phyloP scores from a whole-genome alignment of 495 filamentous ascomycete genomes.

The Aspergillus wentii region DNA sequence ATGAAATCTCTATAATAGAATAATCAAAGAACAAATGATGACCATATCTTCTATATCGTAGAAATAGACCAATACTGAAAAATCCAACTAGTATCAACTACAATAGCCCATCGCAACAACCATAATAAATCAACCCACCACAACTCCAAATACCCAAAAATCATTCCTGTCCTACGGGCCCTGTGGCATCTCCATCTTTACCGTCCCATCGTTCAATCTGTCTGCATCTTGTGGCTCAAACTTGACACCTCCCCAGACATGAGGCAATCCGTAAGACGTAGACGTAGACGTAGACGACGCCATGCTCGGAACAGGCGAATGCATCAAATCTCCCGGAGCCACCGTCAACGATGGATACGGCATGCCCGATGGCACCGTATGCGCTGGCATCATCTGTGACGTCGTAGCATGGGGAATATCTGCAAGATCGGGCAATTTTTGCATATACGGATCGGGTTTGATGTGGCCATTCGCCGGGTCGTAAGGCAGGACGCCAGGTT shows the following conservation, averaged over 20 bases:
- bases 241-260: constrained; percentile 12
- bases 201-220: constrained; percentile 3
- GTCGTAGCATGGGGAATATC: constrained; percentile 12
- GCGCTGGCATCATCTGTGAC: neutral
- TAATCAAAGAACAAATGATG: too few species aligned
- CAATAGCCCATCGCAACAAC: too few species aligned
- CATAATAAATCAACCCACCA: too few species aligned
- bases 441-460: constrained; percentile 16
- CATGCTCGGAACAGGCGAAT: neutral
- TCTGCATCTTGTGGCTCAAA: constrained; percentile 5
- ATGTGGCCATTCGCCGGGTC: constrained; percentile 6
- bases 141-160: too few species aligned
- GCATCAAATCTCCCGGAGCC: constrained; percentile 6
- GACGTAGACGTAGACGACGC: neutral
- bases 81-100: too few species aligned
- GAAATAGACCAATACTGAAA: too few species aligned
- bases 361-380: neutral
- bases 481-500: constrained; percentile 3
- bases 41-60: too few species aligned
- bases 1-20: too few species aligned
- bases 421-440: constrained; percentile 3
- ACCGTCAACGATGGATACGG: constrained; percentile 4
- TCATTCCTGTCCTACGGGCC: neutral
- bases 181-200: constrained; percentile 15
- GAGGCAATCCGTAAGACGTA: neutral